Conservation (phyloP, 805 yeast genomes). For the Ogataea parapolymorpha region DNA sequence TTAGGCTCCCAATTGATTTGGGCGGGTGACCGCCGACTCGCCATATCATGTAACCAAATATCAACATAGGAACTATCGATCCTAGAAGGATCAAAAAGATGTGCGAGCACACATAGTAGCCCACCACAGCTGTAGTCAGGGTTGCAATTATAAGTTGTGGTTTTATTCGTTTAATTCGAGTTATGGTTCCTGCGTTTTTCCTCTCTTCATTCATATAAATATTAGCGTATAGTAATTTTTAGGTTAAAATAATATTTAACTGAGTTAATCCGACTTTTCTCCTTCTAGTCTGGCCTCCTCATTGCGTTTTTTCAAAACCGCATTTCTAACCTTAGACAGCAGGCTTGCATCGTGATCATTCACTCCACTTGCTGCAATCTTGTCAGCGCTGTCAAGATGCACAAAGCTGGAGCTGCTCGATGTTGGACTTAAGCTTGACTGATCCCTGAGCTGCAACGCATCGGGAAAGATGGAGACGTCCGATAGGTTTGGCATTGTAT, state of each 20-base stretch:
- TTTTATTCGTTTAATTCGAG: too few species aligned
- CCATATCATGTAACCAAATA: not conserved
- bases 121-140: not conserved
- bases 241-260: not conserved
- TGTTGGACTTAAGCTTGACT: conserved; percentile 1
- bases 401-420: conserved; percentile 16
- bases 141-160: not conserved
- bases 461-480: conserved; percentile 36
- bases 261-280: conserved; percentile 1
- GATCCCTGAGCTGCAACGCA: conserved; percentile 23
- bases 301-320: conserved; percentile 25
- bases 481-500: conserved; percentile 25
- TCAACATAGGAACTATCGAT: not conserved
- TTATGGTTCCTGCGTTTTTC: too few species aligned
- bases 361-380: conserved; percentile 4
- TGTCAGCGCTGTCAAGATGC: conserved; percentile 11
- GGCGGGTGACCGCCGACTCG: not conserved
- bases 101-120: not conserved
- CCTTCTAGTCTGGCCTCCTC: conserved; percentile 10
- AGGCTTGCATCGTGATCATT: not conserved
- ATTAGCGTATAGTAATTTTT: not conserved
- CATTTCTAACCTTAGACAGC: conserved; percentile 20
- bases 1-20: not conserved
- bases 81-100: not conserved
- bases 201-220: not conserved